These are phyloP conservation scores for Fraxinus paxiana DNA, from an alignment of 305 asterid genomes.

Conservation along the genomic window DNA sequence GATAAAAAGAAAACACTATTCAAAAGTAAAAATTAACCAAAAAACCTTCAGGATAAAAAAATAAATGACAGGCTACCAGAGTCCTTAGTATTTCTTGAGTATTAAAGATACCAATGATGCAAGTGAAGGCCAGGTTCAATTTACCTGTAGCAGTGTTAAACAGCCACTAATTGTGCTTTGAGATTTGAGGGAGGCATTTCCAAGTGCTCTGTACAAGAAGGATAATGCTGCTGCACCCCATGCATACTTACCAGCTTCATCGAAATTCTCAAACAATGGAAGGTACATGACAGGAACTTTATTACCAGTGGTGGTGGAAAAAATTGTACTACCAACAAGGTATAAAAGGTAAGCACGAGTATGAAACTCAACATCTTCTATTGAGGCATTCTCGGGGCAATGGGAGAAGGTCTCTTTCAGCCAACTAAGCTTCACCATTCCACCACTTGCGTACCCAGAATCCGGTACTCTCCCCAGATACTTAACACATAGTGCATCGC, in stretches of 20 bases:
- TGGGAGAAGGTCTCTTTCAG: conserved; percentile 75
- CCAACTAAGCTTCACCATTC: conserved; percentile 97
- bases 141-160: conserved; percentile 81
- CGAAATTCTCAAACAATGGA: conserved; percentile 81
- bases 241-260: conserved; percentile 80
- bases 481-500: conserved; percentile 46
- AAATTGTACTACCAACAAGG: conserved; percentile 87
- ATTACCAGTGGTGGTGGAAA: conserved; percentile 92
- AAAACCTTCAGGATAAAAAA: not conserved
- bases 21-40: conserved; percentile 16
- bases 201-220: conserved; percentile 85
- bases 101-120: not conserved
- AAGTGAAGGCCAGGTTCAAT: conserved; percentile 18
- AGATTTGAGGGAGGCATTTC: conserved; percentile 85
- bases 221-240: conserved; percentile 97
- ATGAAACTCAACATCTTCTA: conserved; percentile 54
- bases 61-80: not conserved
- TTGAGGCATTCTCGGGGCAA: conserved; percentile 62
- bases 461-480: conserved; percentile 48
- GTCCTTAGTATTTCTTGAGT: not conserved
- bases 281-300: conserved; percentile 95
- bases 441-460: conserved; percentile 56
- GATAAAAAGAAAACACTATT: conserved; percentile 31
- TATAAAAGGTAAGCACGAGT: conserved; percentile 93
- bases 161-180: conserved; percentile 97